Evolutionary conservation across 1,284 basidiomycete species (phyloP).

Genomic region (Cryptococcus wingfieldii): DNA sequence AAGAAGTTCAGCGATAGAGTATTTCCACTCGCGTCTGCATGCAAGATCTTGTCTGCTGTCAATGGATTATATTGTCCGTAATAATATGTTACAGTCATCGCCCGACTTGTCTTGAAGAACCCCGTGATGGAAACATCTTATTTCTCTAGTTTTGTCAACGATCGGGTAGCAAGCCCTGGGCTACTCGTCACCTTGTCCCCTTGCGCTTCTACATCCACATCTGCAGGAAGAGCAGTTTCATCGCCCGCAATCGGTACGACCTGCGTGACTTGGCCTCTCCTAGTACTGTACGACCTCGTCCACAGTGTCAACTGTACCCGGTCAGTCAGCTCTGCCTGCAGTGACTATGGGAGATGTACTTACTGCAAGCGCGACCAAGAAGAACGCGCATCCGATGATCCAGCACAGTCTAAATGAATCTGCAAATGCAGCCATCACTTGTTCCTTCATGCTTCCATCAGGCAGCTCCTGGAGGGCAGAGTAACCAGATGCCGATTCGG

Average conservation of each 20-base stretch:
- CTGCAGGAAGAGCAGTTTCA: too few relatives aligned
- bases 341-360: neutral
- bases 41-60: neutral
- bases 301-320: slow-evolving; percentile 10
- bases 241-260: neutral
- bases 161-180: too few relatives aligned
- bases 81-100: too few relatives aligned
- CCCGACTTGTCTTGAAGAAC: too few relatives aligned
- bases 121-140: too few relatives aligned
- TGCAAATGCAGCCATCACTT: slow-evolving; percentile 35
- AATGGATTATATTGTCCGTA: too few relatives aligned
- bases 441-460: slow-evolving; percentile 21
- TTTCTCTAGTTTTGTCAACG: too few relatives aligned
- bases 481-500: slow-evolving; percentile 30
- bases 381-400: slow-evolving; percentile 26
- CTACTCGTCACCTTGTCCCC: neutral
- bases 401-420: slow-evolving; percentile 28
- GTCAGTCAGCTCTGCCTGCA: neutral
- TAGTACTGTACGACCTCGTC: slow-evolving; percentile 14
- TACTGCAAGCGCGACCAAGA: slow-evolving; percentile 17
- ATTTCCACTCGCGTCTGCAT: neutral
- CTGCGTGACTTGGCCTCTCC: slow-evolving; percentile 5
- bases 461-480: slow-evolving; percentile 31
- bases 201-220: neutral
- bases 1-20: neutral